Evolutionary conservation across 768 basidiomycete species (phyloP).

Genomic region (Pulveroboletus sp.): DNA sequence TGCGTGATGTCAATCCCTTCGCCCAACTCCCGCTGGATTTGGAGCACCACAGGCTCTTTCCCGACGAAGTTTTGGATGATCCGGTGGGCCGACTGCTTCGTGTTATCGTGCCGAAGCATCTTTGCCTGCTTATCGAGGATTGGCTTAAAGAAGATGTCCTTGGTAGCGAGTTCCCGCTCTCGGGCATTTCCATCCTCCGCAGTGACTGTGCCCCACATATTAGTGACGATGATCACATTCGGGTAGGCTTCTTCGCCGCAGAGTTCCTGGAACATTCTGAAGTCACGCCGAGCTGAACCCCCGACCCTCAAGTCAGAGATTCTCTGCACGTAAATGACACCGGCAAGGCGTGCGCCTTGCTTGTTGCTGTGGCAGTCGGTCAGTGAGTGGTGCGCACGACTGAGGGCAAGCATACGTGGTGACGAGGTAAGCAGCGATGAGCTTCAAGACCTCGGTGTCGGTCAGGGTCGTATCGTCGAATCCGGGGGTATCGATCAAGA

Average conservation of each 20-base stretch:
- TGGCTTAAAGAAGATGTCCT: slow-evolving; percentile 45
- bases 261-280: slow-evolving; percentile 48
- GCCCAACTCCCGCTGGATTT: slow-evolving; percentile 52
- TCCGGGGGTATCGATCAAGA: slow-evolving; percentile 58
- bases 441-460: slow-evolving; percentile 46
- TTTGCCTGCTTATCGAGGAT: slow-evolving; percentile 43
- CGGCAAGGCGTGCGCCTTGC: slow-evolving; percentile 37
- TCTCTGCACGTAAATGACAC: slow-evolving; percentile 51
- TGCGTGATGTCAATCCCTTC: slow-evolving; percentile 45
- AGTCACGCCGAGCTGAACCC: slow-evolving; percentile 44
- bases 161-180: slow-evolving; percentile 40
- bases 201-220: slow-evolving; percentile 46
- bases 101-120: slow-evolving; percentile 41
- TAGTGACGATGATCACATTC: slow-evolving; percentile 50
- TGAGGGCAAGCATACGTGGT: slow-evolving; percentile 21
- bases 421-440: slow-evolving; percentile 41
- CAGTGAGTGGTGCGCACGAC: neutral
- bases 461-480: slow-evolving; percentile 52
- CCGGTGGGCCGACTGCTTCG: slow-evolving; percentile 38
- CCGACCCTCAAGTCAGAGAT: slow-evolving; percentile 48
- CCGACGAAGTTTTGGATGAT: slow-evolving; percentile 42
- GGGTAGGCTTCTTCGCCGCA: slow-evolving; percentile 49
- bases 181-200: slow-evolving; percentile 34
- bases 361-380: slow-evolving; percentile 28
- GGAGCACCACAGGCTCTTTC: slow-evolving; percentile 40